These are phyloP conservation scores for Cicer bijugum DNA, from an alignment of 306 rosid genomes.

Conservation along the genomic window DNA sequence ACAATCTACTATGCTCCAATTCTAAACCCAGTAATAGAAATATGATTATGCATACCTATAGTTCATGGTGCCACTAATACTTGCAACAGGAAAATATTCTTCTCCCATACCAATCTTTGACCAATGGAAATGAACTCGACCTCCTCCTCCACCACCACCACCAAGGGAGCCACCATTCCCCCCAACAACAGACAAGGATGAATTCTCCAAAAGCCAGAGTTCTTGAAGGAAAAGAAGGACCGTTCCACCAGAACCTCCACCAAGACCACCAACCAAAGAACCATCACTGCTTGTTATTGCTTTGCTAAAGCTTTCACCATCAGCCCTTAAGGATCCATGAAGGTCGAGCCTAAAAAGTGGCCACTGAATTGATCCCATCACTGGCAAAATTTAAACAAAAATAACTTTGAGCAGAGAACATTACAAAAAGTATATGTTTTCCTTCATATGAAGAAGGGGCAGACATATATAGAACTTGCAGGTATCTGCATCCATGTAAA, in stretches of 20 bases:
- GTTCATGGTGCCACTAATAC: constrained; percentile 72
- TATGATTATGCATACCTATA: constrained; percentile 59
- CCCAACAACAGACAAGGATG: constrained; percentile 81
- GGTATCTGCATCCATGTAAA: constrained; percentile 39
- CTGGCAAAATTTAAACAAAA: constrained; percentile 57
- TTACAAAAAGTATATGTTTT: constrained; percentile 35
- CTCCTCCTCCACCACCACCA: constrained; percentile 99
- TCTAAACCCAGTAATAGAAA: constrained; percentile 17
- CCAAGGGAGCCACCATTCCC: constrained; percentile 90
- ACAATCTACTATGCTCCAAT: constrained; percentile 5
- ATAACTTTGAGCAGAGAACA: constrained; percentile 32
- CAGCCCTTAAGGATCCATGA: constrained; percentile 81
- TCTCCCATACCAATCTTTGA: constrained; percentile 75
- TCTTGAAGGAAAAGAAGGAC: constrained; percentile 96
- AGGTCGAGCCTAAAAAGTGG: constrained; percentile 79
- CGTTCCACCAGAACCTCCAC: constrained; percentile 98
- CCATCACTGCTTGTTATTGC: constrained; percentile 56
- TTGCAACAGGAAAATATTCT: constrained; percentile 88
- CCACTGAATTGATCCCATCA: constrained; percentile 96
- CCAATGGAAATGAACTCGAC: constrained; percentile 99
- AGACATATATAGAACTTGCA: constrained; percentile 31
- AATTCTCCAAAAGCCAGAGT: constrained; percentile 68
- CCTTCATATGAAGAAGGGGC: constrained; percentile 31
- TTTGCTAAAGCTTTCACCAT: constrained; percentile 86
- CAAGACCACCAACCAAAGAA: constrained; percentile 84